A percentile compares a stretch with the other conserved stretches of the same genome.
phyloP scores from a whole-genome alignment of 2,329 filamentous ascomycete genomes.

The Arthroderma sp. region DNA sequence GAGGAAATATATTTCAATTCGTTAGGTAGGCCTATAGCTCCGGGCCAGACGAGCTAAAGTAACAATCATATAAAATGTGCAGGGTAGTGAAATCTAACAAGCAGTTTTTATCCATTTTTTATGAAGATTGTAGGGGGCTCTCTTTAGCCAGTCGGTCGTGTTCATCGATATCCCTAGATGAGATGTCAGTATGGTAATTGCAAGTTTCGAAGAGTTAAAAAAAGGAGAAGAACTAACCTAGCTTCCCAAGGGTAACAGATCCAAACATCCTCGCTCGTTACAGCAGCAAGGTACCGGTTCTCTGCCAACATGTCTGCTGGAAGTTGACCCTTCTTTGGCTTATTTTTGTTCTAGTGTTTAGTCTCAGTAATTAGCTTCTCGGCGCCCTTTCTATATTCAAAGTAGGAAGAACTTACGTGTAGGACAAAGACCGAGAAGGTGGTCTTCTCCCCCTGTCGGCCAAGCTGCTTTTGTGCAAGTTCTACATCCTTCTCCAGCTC shows the following conservation, averaged over 20 bases:
- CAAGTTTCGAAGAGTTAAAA: neutral
- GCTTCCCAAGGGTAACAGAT: constrained; percentile 99
- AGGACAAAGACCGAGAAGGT: constrained; percentile 91
- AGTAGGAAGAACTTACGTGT: constrained; percentile 51
- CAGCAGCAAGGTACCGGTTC: constrained; percentile 68
- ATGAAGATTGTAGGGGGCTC: constrained; percentile 5
- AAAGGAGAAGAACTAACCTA: constrained; percentile 37
- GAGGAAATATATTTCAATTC: neutral
- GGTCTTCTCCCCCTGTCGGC: constrained; percentile 58
- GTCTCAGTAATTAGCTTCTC: neutral
- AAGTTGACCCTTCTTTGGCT: constrained; percentile 80
- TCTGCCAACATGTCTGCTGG: constrained; percentile 63
- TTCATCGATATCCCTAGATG: constrained; percentile 66
- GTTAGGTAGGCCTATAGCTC: neutral
- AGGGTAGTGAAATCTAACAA: neutral
- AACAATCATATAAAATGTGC: neutral
- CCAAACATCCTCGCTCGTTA: constrained; percentile 89
- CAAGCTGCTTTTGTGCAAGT: constrained; percentile 60
- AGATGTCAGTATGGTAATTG: neutral
- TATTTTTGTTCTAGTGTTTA: constrained; percentile 76
- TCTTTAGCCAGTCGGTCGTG: constrained; percentile 58
- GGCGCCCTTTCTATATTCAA: neutral
- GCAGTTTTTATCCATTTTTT: neutral
- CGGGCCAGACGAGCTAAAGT: neutral
- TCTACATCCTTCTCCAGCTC: constrained; percentile 94